Evolutionary conservation across 2,329 filamentous ascomycete species (phyloP), one percentile per base, ranked within the genome.

Genomic region (Sphaerulina musiva): DNA sequence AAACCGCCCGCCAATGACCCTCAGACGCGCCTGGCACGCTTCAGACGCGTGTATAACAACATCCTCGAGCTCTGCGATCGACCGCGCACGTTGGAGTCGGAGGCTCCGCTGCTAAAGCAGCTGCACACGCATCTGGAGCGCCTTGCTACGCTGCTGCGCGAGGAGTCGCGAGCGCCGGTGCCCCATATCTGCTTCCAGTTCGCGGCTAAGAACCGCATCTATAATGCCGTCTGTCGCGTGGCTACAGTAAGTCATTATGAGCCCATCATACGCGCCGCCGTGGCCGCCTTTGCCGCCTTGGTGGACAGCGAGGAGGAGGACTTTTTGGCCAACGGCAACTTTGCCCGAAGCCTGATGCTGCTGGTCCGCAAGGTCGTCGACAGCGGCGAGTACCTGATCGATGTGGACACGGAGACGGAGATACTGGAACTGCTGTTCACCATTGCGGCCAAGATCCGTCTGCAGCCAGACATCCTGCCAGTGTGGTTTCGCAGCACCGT

Each of bases 271-370:
- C 84, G 86, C 60, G 87, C 92, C 66, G 87, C 88, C 26, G 86
- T 95, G 38, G 77, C 85, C 40, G 84, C 96, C 68, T 96, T 96
- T 71, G 89, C 89, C 54, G 90, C 89, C 12, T 79, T 98, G 59
- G 88, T 97, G 65, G 93, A 98, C 72, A 93, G 90, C 69, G 93
- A 97, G 71, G 91, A 96, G 73, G 93, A 96, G 68, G 89, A 90
- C 36, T 95, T 97, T 66, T 82, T 96, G 46, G 88, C 95, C 67
- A 95, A 87, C 66, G 81, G 85, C 32, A 79, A 82, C 51, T 98
- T 98, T 69, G 89, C 93, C 2, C 82, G 85, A 54, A 92, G 89
- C 65, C 72, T 98, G 66, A 93, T 95, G 67, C 89, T 89, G 63
- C 81, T 98, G 56, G 79, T 96, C 48, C 82, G 89, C 56, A 83